Percentiles rank a stretch among this genome's conserved stretches.
phyloP scores from a whole-genome alignment of 2,329 filamentous ascomycete genomes.

The Penicillium sp. region DNA sequence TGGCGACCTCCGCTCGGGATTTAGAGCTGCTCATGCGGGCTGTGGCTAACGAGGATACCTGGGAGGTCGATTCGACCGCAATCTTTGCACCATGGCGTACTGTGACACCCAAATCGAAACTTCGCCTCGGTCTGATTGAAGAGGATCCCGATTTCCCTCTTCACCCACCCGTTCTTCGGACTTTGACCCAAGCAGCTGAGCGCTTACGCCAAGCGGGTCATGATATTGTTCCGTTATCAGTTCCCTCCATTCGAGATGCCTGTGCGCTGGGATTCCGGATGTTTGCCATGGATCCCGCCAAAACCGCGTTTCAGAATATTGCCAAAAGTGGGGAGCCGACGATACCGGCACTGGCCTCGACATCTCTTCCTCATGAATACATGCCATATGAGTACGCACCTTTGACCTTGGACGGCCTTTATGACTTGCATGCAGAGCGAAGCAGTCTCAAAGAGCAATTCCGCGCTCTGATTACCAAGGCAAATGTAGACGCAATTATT shows the following conservation, averaged over 20 bases:
- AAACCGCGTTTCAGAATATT: slow-evolving; percentile 30
- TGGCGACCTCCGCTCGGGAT: slow-evolving; percentile 28
- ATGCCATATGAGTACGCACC: slow-evolving; percentile 7
- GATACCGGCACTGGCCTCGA: slow-evolving; percentile 16
- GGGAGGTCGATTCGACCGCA: slow-evolving; percentile 23
- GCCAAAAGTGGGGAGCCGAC: slow-evolving; percentile 42
- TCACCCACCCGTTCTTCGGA: slow-evolving; percentile 18
- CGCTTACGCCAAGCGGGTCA: slow-evolving; percentile 11
- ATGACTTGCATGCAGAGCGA: slow-evolving; percentile 44
- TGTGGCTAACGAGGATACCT: slow-evolving; percentile 21
- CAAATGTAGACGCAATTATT: slow-evolving; percentile 53
- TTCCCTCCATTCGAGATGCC: slow-evolving; percentile 6
- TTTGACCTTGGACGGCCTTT: slow-evolving; percentile 41
- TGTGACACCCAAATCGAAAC: slow-evolving; percentile 8
- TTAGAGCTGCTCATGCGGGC: slow-evolving; percentile 23
- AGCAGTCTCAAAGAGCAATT: slow-evolving; percentile 39
- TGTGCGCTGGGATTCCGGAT: slow-evolving; percentile 11
- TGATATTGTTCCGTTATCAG: slow-evolving; percentile 3
- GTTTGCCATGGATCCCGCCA: slow-evolving; percentile 16
- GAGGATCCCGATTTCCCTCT: slow-evolving; percentile 17
- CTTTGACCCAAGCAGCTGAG: slow-evolving; percentile 3
- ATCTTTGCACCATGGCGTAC: slow-evolving; percentile 27
- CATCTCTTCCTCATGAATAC: slow-evolving; percentile 16
- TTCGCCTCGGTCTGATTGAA: slow-evolving; percentile 12
- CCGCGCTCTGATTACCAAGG: slow-evolving; percentile 40